Percentiles rank a stretch among this genome's conserved stretches.
Evolutionary conservation across 768 basidiomycete species (phyloP).

Genomic region (Podaxis sp.): DNA sequence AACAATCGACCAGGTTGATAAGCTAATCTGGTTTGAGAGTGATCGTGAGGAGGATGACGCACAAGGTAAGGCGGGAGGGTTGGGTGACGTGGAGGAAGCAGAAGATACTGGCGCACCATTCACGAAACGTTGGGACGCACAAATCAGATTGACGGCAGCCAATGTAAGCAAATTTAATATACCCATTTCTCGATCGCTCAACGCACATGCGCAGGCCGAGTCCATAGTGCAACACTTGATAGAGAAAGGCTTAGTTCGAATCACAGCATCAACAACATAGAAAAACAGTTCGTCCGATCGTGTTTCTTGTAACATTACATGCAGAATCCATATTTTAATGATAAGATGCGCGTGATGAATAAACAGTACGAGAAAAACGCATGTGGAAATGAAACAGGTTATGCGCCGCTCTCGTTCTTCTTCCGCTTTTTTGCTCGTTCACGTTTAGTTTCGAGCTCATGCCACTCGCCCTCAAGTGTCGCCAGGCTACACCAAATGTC

Average conservation of each 20-base stretch:
- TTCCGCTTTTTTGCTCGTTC: constrained; percentile 82
- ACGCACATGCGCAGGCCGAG: constrained; percentile 60
- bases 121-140: constrained; percentile 95
- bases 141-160: constrained; percentile 85
- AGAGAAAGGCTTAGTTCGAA: constrained; percentile 63
- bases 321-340: constrained; percentile 15
- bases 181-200: constrained; percentile 8
- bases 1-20: constrained; percentile 94
- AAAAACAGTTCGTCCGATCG: not conserved
- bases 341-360: constrained; percentile 6
- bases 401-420: constrained; percentile 48
- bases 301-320: constrained; percentile 13
- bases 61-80: constrained; percentile 90
- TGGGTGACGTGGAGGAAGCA: constrained; percentile 84
- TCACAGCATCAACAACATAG: constrained; percentile 25
- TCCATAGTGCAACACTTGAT: constrained; percentile 82
- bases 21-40: constrained; percentile 91
- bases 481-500: constrained; percentile 52
- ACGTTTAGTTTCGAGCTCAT: constrained; percentile 93
- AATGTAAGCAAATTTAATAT: constrained; percentile 53
- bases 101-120: constrained; percentile 88
- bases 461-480: constrained; percentile 91
- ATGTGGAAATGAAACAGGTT: not conserved
- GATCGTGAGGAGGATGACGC: constrained; percentile 86
- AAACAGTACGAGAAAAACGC: not conserved